Conservation (phyloP, 2,329 filamentous ascomycete species). For the Alternaria sp. region DNA sequence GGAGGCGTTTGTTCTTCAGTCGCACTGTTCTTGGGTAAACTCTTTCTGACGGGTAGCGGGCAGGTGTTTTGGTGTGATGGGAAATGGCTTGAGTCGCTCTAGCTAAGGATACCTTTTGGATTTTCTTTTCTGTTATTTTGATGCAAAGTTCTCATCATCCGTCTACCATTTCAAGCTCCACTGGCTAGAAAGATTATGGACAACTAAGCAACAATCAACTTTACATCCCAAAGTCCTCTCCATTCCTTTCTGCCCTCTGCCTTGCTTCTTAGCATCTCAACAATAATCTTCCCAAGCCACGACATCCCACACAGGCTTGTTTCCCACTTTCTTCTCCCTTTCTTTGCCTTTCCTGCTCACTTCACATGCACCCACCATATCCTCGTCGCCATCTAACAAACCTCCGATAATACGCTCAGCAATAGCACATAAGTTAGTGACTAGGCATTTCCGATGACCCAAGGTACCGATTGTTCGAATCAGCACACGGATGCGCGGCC, state of each 20-base stretch:
- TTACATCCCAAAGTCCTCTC: background rate
- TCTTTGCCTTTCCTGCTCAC: background rate
- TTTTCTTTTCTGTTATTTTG: conserved; percentile 9
- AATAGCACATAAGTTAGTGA: background rate
- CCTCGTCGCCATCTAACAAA: background rate
- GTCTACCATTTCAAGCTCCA: background rate
- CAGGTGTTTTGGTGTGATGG: conserved; percentile 29
- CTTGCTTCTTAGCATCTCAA: background rate
- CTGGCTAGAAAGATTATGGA: background rate
- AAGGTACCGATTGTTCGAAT: background rate
- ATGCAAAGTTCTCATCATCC: background rate
- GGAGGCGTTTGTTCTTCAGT: conserved; percentile 23
- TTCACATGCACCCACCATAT: background rate
- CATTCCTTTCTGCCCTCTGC: background rate
- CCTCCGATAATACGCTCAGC: background rate
- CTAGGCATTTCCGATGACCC: conserved; percentile 4
- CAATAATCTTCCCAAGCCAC: background rate
- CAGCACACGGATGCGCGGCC: background rate
- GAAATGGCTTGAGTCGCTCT: conserved; percentile 12
- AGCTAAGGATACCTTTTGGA: conserved; percentile 28
- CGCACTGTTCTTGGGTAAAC: conserved; percentile 8
- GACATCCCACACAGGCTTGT: conserved; percentile 5
- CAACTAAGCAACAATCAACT: background rate
- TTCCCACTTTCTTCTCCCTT: background rate
- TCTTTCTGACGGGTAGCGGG: conserved; percentile 13